These are phyloP conservation scores for Coniosporium tulheliwenetii DNA, from an alignment of 2,329 filamentous ascomycete species.

Conservation along the genomic window DNA sequence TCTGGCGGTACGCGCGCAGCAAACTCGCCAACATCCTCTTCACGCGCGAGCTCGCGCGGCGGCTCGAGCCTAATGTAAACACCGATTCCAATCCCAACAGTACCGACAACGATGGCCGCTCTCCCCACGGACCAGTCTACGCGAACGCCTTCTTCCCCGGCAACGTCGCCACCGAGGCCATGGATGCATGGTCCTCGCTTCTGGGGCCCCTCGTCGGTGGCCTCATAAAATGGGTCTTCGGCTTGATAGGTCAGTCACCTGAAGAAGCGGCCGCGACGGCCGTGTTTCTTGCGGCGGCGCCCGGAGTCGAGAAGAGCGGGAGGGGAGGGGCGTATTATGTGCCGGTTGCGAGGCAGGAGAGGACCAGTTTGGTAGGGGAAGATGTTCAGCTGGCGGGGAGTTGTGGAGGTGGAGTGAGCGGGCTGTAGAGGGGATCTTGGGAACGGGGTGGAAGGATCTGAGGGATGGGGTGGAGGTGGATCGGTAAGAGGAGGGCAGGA, in stretches of 20 bases:
- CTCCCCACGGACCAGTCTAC: slow-evolving; percentile 8
- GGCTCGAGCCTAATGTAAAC: slow-evolving; percentile 5
- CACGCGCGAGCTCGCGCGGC: slow-evolving; percentile 12
- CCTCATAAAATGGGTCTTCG: slow-evolving; percentile 9
- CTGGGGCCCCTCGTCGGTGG: slow-evolving; percentile 10
- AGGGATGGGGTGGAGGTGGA: too few species aligned
- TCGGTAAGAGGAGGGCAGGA: too few species aligned
- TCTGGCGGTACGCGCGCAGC: slow-evolving; percentile 17
- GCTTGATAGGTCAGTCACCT: slow-evolving; percentile 10
- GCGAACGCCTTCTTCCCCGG: slow-evolving; percentile 18
- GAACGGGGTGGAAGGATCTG: neutral
- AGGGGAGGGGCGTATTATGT: slow-evolving; percentile 20
- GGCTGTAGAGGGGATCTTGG: slow-evolving; percentile 5
- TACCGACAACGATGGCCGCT: too few species aligned
- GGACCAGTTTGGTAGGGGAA: slow-evolving; percentile 11
- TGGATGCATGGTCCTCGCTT: slow-evolving; percentile 13
- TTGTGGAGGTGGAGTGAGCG: slow-evolving; percentile 19
- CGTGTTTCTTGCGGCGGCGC: slow-evolving; percentile 14
- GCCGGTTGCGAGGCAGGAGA: slow-evolving; percentile 16
- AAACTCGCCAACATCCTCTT: slow-evolving; percentile 19
- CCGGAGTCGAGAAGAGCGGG: slow-evolving; percentile 8
- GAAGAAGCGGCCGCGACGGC: slow-evolving; percentile 15
- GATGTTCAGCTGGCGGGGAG: slow-evolving; percentile 15
- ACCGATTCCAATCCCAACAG: slow-evolving; percentile 3
- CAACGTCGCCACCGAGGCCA: slow-evolving; percentile 17